Evolutionary conservation across 192 early-diverging fungal species (phyloP), one percentile per base, ranked within the genome.

Genomic region (Dissophora ornata): DNA sequence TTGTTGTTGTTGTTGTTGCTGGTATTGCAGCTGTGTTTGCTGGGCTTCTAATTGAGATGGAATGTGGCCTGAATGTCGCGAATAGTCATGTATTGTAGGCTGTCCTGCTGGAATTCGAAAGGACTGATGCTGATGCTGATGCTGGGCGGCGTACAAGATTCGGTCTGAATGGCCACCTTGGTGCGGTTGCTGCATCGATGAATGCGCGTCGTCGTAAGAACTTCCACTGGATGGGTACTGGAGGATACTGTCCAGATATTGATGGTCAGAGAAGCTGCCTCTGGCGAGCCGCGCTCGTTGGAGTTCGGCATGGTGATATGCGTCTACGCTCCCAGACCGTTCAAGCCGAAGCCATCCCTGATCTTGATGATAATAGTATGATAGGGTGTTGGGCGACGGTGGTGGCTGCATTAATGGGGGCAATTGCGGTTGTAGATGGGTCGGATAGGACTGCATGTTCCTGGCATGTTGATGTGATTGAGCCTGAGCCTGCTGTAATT

Each of bases 371-470:
- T 81, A 84, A 47, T 81, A 84, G 58, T 86, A 86, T 19, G 79
- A 84, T 1, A 81, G 48, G 10, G 81, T 58, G 51, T 81, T 86
- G 19, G 85, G 85, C 18, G 82, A 84, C 21, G 81, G 82, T n/a
- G 85, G 85, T 26, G 85, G 85, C 13, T 82, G 80, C 85, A 86
- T 86, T 30, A 86, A 77, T 26, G 83, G 74, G 3, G 85, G 82
- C 25, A 70, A 24, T 16, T 80, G 63, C 12, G 67, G 73, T 22
- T 77, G 64, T 1, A 67, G 28, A 26, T 62, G 73, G 5, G 63
- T 24, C 15, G 54, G 73, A 33, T 62, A 67, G 10, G 57, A 38
- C 54, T 77, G 73, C 36, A 62, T 29, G 11, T 50, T 32, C 33
- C 60, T 77, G 11, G 45, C 57, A 25, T 67, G 62, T 28, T 67